Percentiles rank a stretch among this genome's conserved stretches.
Evolutionary conservation across 2,329 filamentous ascomycete species (phyloP).

Genomic region (Fusarium nodosum): DNA sequence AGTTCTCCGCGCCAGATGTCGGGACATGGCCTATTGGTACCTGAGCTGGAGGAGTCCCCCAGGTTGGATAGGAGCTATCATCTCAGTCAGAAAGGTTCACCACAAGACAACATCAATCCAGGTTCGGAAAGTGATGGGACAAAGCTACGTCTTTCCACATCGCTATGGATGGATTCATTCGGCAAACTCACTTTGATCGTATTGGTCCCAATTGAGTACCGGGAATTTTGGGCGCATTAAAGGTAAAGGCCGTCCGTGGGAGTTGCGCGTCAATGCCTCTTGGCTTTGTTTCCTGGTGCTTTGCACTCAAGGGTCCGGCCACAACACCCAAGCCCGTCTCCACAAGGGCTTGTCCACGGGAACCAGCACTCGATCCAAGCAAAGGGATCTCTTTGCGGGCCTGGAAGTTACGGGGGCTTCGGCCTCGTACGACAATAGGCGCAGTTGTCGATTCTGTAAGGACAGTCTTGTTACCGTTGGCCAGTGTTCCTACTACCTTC

Average conservation of each 20-base stretch:
- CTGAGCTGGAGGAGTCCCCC: constrained; percentile 61
- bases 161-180: neutral
- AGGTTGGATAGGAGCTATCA: constrained; percentile 70
- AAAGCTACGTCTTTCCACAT: neutral
- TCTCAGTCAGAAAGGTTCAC: constrained; percentile 47
- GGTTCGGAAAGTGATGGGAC: neutral
- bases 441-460: constrained; percentile 88
- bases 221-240: constrained; percentile 69
- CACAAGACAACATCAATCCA: neutral
- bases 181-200: constrained; percentile 68
- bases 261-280: constrained; percentile 67
- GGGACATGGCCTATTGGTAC: constrained; percentile 64
- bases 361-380: constrained; percentile 80
- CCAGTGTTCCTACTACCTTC: constrained; percentile 85
- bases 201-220: constrained; percentile 66
- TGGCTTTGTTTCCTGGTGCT: constrained; percentile 67
- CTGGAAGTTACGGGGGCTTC: constrained; percentile 95
- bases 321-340: constrained; percentile 73
- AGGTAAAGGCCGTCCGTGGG: constrained; percentile 70
- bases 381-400: constrained; percentile 93
- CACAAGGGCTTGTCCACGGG: constrained; percentile 81
- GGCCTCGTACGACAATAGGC: constrained; percentile 91
- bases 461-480: constrained; percentile 84
- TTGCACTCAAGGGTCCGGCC: constrained; percentile 67
- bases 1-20: constrained; percentile 60